Conservation (phyloP, 805 yeast species). For the Pichia californica region DNA sequence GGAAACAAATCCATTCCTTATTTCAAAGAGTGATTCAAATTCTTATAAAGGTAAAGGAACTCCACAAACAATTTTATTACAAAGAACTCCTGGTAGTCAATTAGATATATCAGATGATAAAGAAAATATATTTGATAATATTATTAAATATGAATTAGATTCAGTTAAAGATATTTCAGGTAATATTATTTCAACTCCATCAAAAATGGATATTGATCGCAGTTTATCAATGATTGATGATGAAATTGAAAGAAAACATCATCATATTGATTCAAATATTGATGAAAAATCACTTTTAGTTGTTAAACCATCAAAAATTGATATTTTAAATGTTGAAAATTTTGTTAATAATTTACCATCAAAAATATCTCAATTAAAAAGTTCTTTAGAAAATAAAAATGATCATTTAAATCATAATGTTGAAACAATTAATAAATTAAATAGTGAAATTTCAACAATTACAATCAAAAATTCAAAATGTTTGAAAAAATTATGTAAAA, state of each 20-base stretch:
- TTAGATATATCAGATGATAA: conserved; percentile 41
- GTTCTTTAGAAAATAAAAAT: conserved; percentile 37
- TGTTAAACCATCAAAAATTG: conserved; percentile 6
- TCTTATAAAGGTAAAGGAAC: background rate
- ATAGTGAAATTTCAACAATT: conserved; percentile 32
- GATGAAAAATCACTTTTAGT: background rate
- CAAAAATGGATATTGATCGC: conserved; percentile 1
- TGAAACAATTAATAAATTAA: conserved; percentile 34
- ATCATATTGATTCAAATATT: background rate
- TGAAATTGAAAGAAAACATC: background rate
- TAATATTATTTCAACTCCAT: conserved; percentile 8
- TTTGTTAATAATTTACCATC: conserved; percentile 20
- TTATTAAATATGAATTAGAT: background rate
- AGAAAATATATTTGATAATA: conserved; percentile 30
- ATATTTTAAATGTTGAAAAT: conserved; percentile 8
- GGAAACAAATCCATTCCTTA: conserved; percentile 7
- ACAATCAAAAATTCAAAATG: conserved; percentile 16
- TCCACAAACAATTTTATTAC: conserved; percentile 3
- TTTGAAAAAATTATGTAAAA: conserved; percentile 9
- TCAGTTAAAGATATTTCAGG: background rate
- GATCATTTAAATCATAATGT: conserved; percentile 45
- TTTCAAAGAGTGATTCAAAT: background rate
- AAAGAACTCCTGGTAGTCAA: conserved; percentile 6
- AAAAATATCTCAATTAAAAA: conserved; percentile 17
- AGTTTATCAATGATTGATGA: background rate